Percentiles rank a stretch among this genome's conserved stretches.
Conservation (phyloP, 2,329 filamentous ascomycete species). For the Neodidymelliopsis sp. region DNA sequence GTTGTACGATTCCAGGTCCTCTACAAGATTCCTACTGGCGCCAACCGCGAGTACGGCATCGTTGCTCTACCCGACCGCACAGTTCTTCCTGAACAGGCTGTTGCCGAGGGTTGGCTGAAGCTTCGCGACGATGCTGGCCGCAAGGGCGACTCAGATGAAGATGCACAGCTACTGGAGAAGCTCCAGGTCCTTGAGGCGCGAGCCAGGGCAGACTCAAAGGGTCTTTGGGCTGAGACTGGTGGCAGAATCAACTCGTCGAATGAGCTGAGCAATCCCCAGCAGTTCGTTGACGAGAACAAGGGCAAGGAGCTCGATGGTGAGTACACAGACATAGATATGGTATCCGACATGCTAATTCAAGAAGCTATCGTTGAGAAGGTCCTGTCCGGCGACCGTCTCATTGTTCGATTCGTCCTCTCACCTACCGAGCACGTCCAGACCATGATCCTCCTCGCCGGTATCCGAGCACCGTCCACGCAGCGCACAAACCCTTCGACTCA, state of each 20-base stretch:
- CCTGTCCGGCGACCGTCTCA: conserved; percentile 86
- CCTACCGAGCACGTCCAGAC: conserved; percentile 88
- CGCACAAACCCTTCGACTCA: conserved; percentile 80
- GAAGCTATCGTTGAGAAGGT: conserved; percentile 81
- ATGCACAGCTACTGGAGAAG: conserved; percentile 73
- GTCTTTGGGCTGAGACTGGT: conserved; percentile 76
- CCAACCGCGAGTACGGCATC: conserved; percentile 85
- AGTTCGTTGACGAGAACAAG: conserved; percentile 83
- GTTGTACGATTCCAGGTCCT: conserved; percentile 82
- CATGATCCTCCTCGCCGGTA: conserved; percentile 86
- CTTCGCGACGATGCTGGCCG: conserved; percentile 92
- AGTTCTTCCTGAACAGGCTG: conserved; percentile 77
- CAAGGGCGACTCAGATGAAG: conserved; percentile 85
- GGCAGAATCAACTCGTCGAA: conserved; percentile 77
- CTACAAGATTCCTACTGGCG: conserved; percentile 82
- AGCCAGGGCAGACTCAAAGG: conserved; percentile 80
- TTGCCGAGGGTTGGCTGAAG: conserved; percentile 91
- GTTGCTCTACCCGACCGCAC: conserved; percentile 76
- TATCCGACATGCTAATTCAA: conserved; percentile 22
- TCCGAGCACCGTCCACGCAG: conserved; percentile 89
- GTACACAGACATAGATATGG: conserved; percentile 2
- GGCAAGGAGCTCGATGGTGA: conserved; percentile 79
- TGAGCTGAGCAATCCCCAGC: conserved; percentile 77
- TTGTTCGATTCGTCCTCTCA: conserved; percentile 80
- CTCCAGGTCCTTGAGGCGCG: conserved; percentile 79